Evolutionary conservation across 2,329 filamentous ascomycete genomes (phyloP).

Genomic region (Neospermospora avenae): DNA sequence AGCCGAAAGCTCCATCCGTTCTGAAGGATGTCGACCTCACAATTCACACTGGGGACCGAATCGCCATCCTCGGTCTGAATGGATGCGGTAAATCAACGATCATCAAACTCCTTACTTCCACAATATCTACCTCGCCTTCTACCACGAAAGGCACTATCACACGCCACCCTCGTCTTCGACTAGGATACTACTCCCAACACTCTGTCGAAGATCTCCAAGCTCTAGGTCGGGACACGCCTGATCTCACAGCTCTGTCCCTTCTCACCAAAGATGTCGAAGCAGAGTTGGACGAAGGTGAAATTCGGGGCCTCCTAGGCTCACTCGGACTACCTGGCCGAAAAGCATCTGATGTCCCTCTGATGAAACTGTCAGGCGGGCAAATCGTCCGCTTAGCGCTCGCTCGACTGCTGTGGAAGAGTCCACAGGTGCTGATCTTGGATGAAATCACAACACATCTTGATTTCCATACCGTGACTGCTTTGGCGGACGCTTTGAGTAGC

Average conservation of each 20-base stretch:
- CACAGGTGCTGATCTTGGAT: conserved; percentile 91
- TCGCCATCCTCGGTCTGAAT: conserved; percentile 76
- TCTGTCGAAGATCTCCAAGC: conserved; percentile 66
- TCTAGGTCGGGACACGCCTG: conserved; percentile 45
- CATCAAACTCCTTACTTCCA: conserved; percentile 65
- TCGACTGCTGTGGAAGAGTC: conserved; percentile 96
- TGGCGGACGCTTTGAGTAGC: conserved; percentile 61
- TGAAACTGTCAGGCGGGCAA: conserved; percentile 76
- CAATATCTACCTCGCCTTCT: conserved; percentile 51
- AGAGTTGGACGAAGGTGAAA: conserved; percentile 60
- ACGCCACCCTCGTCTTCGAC: conserved; percentile 63
- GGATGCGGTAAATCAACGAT: conserved; percentile 81
- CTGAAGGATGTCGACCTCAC: conserved; percentile 64
- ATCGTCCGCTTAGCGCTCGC: conserved; percentile 83
- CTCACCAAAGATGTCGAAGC: conserved; percentile 53
- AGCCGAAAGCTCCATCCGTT: conserved; percentile 39
- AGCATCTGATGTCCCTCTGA: conserved; percentile 70
- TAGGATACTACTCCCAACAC: conserved; percentile 79
- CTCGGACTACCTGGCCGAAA: conserved; percentile 68
- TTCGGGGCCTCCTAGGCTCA: conserved; percentile 62
- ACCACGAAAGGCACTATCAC: conserved; percentile 61
- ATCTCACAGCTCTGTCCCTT: conserved; percentile 62
- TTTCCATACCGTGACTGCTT: conserved; percentile 72
- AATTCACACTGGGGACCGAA: conserved; percentile 68
- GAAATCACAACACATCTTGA: conserved; percentile 94